Percentiles rank a stretch among this genome's conserved stretches.
These are phyloP conservation scores for Leccinum fibrillosum DNA, from an alignment of 768 basidiomycete genomes.

Conservation along the genomic window DNA sequence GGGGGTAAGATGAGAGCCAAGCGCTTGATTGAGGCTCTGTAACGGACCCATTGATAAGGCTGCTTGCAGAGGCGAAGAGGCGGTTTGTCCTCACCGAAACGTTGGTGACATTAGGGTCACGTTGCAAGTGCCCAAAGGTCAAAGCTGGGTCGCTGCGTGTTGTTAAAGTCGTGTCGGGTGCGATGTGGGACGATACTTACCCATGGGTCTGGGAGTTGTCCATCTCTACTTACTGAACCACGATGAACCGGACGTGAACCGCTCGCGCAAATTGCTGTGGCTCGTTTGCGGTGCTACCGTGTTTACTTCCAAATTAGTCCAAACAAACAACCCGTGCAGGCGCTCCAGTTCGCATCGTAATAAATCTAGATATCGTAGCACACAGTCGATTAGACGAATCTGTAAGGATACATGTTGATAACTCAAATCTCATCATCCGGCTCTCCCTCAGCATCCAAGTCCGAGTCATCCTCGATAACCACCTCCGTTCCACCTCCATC, in stretches of 20 bases:
- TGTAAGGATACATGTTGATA: constrained; percentile 32
- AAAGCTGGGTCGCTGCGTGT: constrained; percentile 51
- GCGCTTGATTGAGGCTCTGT: constrained; percentile 60
- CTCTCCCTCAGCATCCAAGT: constrained; percentile 41
- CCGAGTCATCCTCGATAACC: constrained; percentile 29
- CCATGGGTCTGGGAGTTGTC: constrained; percentile 34
- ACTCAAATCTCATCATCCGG: constrained; percentile 46
- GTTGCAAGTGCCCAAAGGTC: constrained; percentile 59
- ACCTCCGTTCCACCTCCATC: constrained; percentile 6
- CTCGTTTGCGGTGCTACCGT: constrained; percentile 28
- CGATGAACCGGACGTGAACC: constrained; percentile 36
- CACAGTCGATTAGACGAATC: constrained; percentile 22
- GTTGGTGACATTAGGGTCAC: constrained; percentile 54
- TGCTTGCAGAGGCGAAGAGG: constrained; percentile 22
- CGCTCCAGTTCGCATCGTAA: constrained; percentile 24
- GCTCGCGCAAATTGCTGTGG: constrained; percentile 29
- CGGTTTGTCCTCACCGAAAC: constrained; percentile 49
- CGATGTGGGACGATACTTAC: constrained; percentile 26
- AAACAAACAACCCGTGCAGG: constrained; percentile 22
- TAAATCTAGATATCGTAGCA: constrained; percentile 6
- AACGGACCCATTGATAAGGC: constrained; percentile 20
- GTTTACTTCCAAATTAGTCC: constrained; percentile 9
- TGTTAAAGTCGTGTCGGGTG: constrained; percentile 1
- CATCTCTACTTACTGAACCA: constrained; percentile 32
- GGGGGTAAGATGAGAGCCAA: constrained; percentile 50